Conservation (phyloP, 2,329 filamentous ascomycete genomes). For the Ophiostoma fasciatum region DNA sequence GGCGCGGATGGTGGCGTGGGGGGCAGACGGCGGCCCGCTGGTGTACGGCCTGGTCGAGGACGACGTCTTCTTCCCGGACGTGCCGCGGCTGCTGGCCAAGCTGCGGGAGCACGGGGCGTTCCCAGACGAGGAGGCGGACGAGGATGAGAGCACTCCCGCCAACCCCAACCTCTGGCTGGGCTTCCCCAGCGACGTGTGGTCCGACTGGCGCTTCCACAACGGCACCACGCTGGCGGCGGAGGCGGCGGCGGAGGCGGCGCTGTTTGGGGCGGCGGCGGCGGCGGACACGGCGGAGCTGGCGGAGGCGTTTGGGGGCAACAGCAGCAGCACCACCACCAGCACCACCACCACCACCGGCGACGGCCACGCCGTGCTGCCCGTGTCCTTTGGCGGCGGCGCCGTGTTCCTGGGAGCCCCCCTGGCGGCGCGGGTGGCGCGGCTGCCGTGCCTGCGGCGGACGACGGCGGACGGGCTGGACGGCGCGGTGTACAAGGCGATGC, state of each 20-base stretch:
- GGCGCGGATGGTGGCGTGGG: not conserved
- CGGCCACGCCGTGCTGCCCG: too few species aligned
- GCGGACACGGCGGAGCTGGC: not conserved
- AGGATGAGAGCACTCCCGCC: conserved; percentile 14
- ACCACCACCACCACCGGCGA: too few species aligned
- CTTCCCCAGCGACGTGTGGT: conserved; percentile 25
- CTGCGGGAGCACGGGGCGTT: conserved; percentile 13
- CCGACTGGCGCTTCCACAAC: conserved; percentile 27
- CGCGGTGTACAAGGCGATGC: conserved; percentile 1
- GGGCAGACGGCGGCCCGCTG: not conserved
- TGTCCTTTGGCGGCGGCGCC: conserved; percentile 30
- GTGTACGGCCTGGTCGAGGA: conserved; percentile 32
- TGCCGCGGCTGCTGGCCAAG: conserved; percentile 23
- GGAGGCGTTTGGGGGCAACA: too few species aligned
- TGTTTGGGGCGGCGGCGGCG: not conserved
- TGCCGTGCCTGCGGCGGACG: conserved; percentile 22
- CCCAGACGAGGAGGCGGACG: not conserved
- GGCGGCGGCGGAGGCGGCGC: not conserved
- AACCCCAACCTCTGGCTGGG: conserved; percentile 23
- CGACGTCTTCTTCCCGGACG: conserved; percentile 29
- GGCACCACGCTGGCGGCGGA: not conserved
- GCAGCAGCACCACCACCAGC: too few species aligned
- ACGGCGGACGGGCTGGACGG: conserved; percentile 4
- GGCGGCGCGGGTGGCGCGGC: conserved; percentile 18
- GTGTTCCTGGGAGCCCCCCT: conserved; percentile 26